Conservation (phyloP, 192 early-diverging fungal genomes). For the Dissophora globulifera region DNA sequence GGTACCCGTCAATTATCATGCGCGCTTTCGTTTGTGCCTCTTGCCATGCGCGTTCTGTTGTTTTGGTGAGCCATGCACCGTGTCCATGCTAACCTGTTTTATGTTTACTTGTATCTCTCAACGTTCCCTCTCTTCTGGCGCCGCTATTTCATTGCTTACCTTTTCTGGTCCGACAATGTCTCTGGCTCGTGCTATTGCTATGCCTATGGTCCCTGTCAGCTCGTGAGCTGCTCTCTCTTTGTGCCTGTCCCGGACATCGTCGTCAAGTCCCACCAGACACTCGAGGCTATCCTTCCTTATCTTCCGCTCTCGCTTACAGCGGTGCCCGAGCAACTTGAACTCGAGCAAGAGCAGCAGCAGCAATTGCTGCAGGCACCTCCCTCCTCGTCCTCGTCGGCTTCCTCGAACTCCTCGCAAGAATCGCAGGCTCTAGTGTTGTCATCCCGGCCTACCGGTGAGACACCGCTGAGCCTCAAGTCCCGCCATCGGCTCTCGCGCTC, state of each 20-base stretch:
- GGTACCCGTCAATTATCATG: conserved; percentile 9
- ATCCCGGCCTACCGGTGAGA: no score
- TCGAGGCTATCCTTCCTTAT: conserved; percentile 42
- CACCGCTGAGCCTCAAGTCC: background rate
- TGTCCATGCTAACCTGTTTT: conserved; percentile 2
- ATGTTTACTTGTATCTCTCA: background rate
- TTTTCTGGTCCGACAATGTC: background rate
- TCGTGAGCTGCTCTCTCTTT: conserved; percentile 46
- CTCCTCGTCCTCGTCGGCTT: background rate
- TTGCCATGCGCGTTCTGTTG: no score
- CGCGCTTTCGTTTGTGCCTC: background rate
- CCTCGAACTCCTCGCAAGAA: background rate
- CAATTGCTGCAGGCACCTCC: conserved; percentile 2
- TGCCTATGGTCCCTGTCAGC: conserved; percentile 2
- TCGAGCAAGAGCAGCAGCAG: conserved; percentile 18
- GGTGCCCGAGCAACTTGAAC: no score
- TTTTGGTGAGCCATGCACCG: no score
- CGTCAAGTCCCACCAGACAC: conserved; percentile 48
- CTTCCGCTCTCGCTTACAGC: conserved; percentile 36
- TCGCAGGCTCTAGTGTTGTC: conserved; percentile 9
- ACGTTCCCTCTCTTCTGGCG: background rate
- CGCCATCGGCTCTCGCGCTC: background rate
- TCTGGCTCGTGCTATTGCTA: no score
- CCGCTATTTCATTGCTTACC: conserved; percentile 7
- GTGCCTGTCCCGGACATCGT: conserved; percentile 37